phyloP scores from a whole-genome alignment of 345 rosid species.

The Linum trigynum region DNA sequence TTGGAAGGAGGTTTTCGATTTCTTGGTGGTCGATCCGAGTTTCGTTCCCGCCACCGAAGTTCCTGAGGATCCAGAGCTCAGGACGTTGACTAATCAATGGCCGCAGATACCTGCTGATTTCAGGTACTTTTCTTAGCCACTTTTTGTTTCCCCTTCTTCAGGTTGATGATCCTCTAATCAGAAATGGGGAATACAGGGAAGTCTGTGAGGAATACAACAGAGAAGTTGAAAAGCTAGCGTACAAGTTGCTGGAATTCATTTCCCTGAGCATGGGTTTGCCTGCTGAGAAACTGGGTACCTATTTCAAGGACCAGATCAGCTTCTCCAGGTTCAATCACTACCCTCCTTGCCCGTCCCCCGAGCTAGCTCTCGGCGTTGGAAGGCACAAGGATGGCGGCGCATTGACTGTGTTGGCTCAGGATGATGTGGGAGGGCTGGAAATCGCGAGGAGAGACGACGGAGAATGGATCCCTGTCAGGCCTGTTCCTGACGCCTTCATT shows the following conservation, averaged over 20 bases:
- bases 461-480: slow-evolving; percentile 56
- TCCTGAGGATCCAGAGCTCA: slow-evolving; percentile 36
- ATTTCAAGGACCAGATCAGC: slow-evolving; percentile 57
- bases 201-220: slow-evolving; percentile 56
- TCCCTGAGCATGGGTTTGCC: slow-evolving; percentile 61
- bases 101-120: slow-evolving; percentile 48
- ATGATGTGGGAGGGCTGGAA: slow-evolving; percentile 74
- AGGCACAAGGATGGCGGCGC: slow-evolving; percentile 78
- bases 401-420: slow-evolving; percentile 65
- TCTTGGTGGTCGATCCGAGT: slow-evolving; percentile 45
- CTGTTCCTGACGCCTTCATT: slow-evolving; percentile 46
- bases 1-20: slow-evolving; percentile 88
- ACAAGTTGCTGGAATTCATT: slow-evolving; percentile 50
- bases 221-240: slow-evolving; percentile 57
- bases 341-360: slow-evolving; percentile 74
- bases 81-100: slow-evolving; percentile 61
- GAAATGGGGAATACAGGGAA: slow-evolving; percentile 29
- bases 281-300: slow-evolving; percentile 33
- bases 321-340: slow-evolving; percentile 58
- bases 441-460: slow-evolving; percentile 61
- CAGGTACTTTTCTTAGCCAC: slow-evolving; percentile 31
- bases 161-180: not conserved
- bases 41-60: slow-evolving; percentile 49
- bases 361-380: slow-evolving; percentile 82
- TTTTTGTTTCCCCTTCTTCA: not conserved